Conservation (phyloP, 108 stramenopile species). For the Cyclotella choctawhatcheeana region DNA sequence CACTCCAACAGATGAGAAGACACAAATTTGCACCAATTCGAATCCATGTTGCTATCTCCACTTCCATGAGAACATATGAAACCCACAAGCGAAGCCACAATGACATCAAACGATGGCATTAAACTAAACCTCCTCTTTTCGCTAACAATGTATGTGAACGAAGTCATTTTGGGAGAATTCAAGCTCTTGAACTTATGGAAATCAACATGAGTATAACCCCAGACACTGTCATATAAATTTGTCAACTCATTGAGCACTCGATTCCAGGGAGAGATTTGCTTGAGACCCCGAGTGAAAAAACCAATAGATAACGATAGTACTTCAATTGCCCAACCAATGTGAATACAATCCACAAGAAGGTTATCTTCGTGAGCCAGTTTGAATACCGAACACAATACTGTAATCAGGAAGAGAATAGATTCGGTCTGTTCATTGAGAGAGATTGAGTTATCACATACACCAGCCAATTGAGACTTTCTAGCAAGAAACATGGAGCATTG, state of each 20-base stretch:
- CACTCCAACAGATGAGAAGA: conserved; percentile 32
- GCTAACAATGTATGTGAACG: conserved; percentile 16
- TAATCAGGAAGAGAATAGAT: conserved; percentile 24
- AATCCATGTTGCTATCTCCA: not conserved
- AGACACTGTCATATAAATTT: conserved; percentile 27
- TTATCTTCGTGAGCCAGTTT: conserved; percentile 28
- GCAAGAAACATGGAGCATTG: conserved; percentile 33
- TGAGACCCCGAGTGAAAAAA: conserved; percentile 20
- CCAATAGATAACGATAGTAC: conserved; percentile 32
- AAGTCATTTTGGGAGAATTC: not conserved
- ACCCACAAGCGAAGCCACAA: conserved; percentile 32
- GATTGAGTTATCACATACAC: not conserved
- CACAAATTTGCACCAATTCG: conserved; percentile 37
- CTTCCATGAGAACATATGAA: conserved; percentile 5
- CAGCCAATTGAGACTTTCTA: not conserved
- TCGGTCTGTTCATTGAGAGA: conserved; percentile 3
- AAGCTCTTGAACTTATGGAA: not conserved
- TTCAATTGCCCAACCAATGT: conserved; percentile 43
- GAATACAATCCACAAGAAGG: conserved; percentile 28
- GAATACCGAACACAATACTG: conserved; percentile 34
- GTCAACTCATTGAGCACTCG: conserved; percentile 17
- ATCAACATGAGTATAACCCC: conserved; percentile 17
- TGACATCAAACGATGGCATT: conserved; percentile 32
- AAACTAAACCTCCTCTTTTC: conserved; percentile 13
- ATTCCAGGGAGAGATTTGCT: conserved; percentile 25